Evolutionary conservation across 257 asterid genomes (phyloP), one percentile per base, ranked within the genome.

Genomic region (Primulina huaijiensis): DNA sequence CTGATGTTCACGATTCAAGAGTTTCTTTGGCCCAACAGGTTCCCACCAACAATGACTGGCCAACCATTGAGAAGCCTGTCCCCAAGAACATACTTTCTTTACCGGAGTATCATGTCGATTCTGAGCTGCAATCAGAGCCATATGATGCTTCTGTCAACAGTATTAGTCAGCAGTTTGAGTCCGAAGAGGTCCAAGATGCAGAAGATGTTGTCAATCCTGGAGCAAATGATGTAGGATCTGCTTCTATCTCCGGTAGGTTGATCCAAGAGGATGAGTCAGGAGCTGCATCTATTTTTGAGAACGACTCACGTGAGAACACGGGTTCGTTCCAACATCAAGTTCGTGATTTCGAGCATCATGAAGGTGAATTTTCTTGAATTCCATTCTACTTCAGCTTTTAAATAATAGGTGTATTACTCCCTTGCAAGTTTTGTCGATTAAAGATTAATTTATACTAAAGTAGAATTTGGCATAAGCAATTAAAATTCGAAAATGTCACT

Each of bases 41-140:
- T 82, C 79, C 84, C 50, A 33, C 75, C 52, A 72, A 78, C 56
- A 87, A 88, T 53, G 96, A 85, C 58, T 92, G 98, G 97, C 91
- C 92, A 63, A 74, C 85, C 68, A 82, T 82, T 30, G 95, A 85
- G 80, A 86, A 79, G 64, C 87, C 87, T 74, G 75, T 77, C 75
- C 72, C 79, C 69, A 55, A 80, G 69, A 56, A 64, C 23, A 60
- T 68, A 43, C 74, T 77, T 17, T 71, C 89, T 65, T 59, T 63
- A 52, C 75, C 82, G 10, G 93, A 84, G 80, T 77, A 77, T 64
- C 25, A 74, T 64, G 82, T 67, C 63, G 87, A 85, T 55, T 60
- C 81, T 1, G 83, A 82, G 76, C 74, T 76, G 70, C 90, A 82
- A 79, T 80, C 75, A 37, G 95, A 81, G 66, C 73, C 79, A 34